phyloP scores from a whole-genome alignment of 139 green algal species.

The Nannochloris sp. region DNA sequence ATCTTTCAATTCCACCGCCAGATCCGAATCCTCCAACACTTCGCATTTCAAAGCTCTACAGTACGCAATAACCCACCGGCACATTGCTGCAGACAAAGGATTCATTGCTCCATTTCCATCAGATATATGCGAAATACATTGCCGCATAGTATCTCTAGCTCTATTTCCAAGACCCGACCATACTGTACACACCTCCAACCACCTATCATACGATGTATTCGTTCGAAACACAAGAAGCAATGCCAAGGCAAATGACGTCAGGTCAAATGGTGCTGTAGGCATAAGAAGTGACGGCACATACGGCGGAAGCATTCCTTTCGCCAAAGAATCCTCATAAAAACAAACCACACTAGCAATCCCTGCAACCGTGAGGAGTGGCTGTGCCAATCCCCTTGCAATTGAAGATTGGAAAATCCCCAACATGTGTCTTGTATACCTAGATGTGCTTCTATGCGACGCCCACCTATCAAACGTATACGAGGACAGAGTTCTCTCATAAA shows the following conservation, averaged over 20 bases:
- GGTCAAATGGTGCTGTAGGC: conserved; percentile 25
- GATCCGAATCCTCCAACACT: conserved; percentile 1
- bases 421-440: conserved; percentile 28
- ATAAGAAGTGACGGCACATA: conserved; percentile 14
- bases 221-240: conserved; percentile 49
- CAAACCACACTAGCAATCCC: conserved; percentile 13
- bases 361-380: conserved; percentile 17
- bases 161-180: conserved; percentile 32
- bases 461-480: conserved; percentile 27
- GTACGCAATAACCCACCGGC: conserved; percentile 31
- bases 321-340: conserved; percentile 7
- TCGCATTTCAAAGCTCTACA: conserved; percentile 19
- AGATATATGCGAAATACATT: conserved; percentile 22
- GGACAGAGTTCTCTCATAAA: not conserved
- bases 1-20: conserved; percentile 15
- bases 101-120: not conserved
- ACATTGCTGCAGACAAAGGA: conserved; percentile 12
- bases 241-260: conserved; percentile 36
- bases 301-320: conserved; percentile 1
- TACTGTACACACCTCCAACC: conserved; percentile 39
- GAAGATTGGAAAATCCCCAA: conserved; percentile 23
- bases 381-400: conserved; percentile 18
- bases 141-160: conserved; percentile 33
- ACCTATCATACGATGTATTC: conserved; percentile 42
- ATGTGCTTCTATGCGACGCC: conserved; percentile 19